Percentiles rank a stretch among this genome's conserved stretches.
phyloP scores from a whole-genome alignment of 495 filamentous ascomycete genomes.

The Penicillium manginii region DNA sequence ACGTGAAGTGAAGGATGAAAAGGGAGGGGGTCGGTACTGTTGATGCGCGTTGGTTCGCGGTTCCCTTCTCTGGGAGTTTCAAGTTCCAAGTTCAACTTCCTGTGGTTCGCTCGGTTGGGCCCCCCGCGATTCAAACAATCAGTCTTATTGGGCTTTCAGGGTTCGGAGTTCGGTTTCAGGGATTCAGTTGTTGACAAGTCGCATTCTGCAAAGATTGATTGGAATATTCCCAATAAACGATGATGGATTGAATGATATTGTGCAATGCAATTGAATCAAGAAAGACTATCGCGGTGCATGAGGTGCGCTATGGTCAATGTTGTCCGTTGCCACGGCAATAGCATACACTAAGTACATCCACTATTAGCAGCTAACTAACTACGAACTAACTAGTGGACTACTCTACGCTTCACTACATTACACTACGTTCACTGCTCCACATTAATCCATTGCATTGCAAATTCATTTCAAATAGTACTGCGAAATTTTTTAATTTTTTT shows the following conservation, averaged over 20 bases:
- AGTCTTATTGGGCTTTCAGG: no score
- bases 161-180: no score
- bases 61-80: slow-evolving; percentile 22
- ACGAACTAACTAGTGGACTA: no score
- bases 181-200: no score
- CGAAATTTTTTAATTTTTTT: background rate
- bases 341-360: no score
- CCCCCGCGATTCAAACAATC: slow-evolving; percentile 24
- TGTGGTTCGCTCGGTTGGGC: slow-evolving; percentile 8
- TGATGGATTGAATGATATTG: background rate
- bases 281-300: slow-evolving; percentile 5
- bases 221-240: slow-evolving; percentile 7
- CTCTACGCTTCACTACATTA: no score
- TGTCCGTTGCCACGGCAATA: slow-evolving; percentile 19
- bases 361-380: background rate
- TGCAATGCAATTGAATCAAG: slow-evolving; percentile 5
- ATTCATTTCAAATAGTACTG: background rate
- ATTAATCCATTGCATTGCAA: background rate
- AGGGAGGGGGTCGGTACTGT: slow-evolving; percentile 31
- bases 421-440: background rate
- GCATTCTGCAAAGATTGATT: slow-evolving; percentile 6
- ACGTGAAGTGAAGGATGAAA: slow-evolving; percentile 5
- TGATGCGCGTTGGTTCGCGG: slow-evolving; percentile 16
- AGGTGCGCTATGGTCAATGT: background rate
- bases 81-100: slow-evolving; percentile 15